Base-by-base conservation (phyloP, 768 basidiomycete genomes). In the Tulasnella sp. region DNA sequence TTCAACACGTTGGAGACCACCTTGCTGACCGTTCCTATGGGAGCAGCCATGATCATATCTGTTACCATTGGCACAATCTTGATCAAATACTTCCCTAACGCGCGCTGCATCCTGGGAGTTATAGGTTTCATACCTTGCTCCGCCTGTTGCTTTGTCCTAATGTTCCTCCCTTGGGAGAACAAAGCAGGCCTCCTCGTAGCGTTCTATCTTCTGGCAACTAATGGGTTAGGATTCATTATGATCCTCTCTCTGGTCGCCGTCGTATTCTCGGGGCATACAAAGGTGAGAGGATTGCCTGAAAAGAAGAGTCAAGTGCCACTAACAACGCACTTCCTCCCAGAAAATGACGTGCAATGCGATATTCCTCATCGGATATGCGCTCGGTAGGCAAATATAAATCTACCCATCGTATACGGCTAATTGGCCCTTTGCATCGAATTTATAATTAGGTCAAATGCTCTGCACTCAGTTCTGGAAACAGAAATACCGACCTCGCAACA, bases 401-500 rank as follows among this genome's bases (percentile, higher is more conserved):
- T 24, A 52, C 7, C 10, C 19, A 18, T 9, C 12, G 52, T 24
- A n/a, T 24, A n/a, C 12, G 4, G 21, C 52, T 52, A 9, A 52
- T 52, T 52, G 5, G 24, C 19, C 3, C 4, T 7, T 52, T n/a
- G n/a, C n/a, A n/a, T n/a, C n/a, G n/a, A n/a, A n/a, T n/a, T 7
- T 52, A 52, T 7, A n/a, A 52, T 52, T 46, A 46, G 80, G 80
- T 14, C 80, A 80, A 52, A 80, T 78, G 58, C 77, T 80, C 24
- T 78, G 44, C 68, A 78, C 80, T 21, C 80, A 80, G 72, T 80
- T 80, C 77, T 80, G 80, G 80, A 80, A 80, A 48, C 10, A 62
- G 42, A 62, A 80, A 71, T 81, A 81, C 62, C 34, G 62, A 31
- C 81, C 81, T 14, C 52, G 80, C 9, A 78, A 81, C 80, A 73